phyloP scores from a whole-genome alignment of 202 grass and related monocot species.

The Carex arenaria region DNA sequence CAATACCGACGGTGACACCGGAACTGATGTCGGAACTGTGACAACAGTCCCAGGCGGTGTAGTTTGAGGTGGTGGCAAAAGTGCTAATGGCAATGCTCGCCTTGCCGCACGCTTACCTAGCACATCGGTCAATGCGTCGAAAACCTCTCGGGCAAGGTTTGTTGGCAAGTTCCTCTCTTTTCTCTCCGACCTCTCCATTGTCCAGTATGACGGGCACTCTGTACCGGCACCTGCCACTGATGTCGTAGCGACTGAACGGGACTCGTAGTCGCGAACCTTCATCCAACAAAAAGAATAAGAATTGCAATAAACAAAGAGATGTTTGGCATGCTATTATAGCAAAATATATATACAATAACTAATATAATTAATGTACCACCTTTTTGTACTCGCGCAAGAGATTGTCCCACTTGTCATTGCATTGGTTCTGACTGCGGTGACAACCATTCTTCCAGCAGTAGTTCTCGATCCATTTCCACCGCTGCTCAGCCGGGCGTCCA shows the following conservation, averaged over 20 bases:
- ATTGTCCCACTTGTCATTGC: slow-evolving; percentile 99
- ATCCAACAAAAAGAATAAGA: not conserved
- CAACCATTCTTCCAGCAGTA: slow-evolving; percentile 94
- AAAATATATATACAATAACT: not conserved
- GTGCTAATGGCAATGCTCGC: slow-evolving; percentile 41
- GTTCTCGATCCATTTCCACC: slow-evolving; percentile 99
- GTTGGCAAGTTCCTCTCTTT: slow-evolving; percentile 91
- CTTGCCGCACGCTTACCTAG: slow-evolving; percentile 64
- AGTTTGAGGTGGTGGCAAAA: slow-evolving; percentile 14
- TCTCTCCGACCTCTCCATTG: slow-evolving; percentile 84
- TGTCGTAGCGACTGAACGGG: slow-evolving; percentile 20
- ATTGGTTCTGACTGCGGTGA: slow-evolving; percentile 98
- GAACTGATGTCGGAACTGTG: not conserved
- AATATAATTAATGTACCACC: not conserved
- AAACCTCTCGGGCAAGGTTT: slow-evolving; percentile 79
- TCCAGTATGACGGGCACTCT: slow-evolving; percentile 60
- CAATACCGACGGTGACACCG: not conserved
- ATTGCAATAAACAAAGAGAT: not conserved
- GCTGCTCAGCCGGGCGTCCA: slow-evolving; percentile 75
- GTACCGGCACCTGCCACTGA: not conserved
- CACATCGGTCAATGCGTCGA: slow-evolving; percentile 75
- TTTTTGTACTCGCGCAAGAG: slow-evolving; percentile 99
- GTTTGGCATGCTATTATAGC: not conserved
- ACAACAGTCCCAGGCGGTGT: slow-evolving; percentile 33
- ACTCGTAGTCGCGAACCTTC: slow-evolving; percentile 70